Evolutionary conservation across 2,329 filamentous ascomycete genomes (phyloP).

Genomic region (Lasiodiplodia sp.): DNA sequence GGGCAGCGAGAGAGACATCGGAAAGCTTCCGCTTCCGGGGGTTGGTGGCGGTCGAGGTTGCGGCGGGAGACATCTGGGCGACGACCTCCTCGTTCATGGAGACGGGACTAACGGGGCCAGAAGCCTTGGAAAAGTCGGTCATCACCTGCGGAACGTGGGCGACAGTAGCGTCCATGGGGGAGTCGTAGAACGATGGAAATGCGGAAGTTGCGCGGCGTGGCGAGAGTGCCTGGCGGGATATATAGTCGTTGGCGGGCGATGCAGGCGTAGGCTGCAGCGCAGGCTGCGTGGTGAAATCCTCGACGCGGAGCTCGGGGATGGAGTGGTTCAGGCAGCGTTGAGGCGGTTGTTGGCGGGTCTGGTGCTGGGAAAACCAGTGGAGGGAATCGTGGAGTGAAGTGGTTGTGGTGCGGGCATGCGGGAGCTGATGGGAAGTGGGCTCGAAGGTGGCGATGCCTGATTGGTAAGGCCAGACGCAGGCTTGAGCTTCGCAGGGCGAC

Average conservation of each 20-base stretch:
- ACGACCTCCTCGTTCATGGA: slow-evolving; percentile 19
- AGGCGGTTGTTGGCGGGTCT: not conserved
- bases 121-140: slow-evolving; percentile 23
- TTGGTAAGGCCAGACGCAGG: slow-evolving; percentile 21
- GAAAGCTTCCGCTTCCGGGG: slow-evolving; percentile 28
- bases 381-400: not conserved
- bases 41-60: slow-evolving; percentile 10
- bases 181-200: not conserved
- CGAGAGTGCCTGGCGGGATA: slow-evolving; percentile 3
- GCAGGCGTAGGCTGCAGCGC: slow-evolving; percentile 25
- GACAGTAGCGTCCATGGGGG: slow-evolving; percentile 12
- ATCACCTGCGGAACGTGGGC: slow-evolving; percentile 20
- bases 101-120: slow-evolving; percentile 20
- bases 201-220: slow-evolving; percentile 7
- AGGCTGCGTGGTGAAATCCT: not conserved
- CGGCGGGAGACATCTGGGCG: slow-evolving; percentile 18
- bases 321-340: not conserved
- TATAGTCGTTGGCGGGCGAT: slow-evolving; percentile 17
- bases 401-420: slow-evolving; percentile 1
- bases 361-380: not conserved
- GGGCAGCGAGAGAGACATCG: slow-evolving; percentile 21
- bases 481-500: slow-evolving; percentile 19
- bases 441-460: slow-evolving; percentile 28
- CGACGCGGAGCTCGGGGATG: slow-evolving; percentile 12
- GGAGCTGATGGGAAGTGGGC: not conserved